Percentiles rank a stretch among this genome's conserved stretches.
These are phyloP conservation scores for Acanthamoeba sp. DNA, from an alignment of 208 protist species.

Conservation along the genomic window DNA sequence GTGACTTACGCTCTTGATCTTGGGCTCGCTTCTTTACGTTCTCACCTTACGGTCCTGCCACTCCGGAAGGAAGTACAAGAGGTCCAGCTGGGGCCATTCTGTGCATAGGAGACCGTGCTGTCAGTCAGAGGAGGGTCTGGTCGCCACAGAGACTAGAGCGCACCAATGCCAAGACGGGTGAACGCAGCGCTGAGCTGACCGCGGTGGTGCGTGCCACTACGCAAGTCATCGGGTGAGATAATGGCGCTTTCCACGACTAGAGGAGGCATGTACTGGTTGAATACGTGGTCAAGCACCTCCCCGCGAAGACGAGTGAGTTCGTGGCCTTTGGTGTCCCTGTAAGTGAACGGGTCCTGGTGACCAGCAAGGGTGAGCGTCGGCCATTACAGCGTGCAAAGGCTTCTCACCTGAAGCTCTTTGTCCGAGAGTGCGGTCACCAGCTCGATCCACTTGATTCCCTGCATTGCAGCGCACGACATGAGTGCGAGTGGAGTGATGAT, in stretches of 20 bases:
- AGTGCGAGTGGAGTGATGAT: too few species aligned
- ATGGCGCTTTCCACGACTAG: background rate
- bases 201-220: constrained; percentile 30
- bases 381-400: too few species aligned
- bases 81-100: constrained; percentile 16
- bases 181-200: constrained; percentile 18
- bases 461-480: too few species aligned
- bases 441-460: background rate
- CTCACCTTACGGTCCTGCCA: background rate
- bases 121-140: too few species aligned
- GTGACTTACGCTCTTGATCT: too few species aligned
- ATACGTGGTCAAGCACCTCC: constrained; percentile 37
- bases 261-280: constrained; percentile 20
- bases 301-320: background rate
- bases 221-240: background rate
- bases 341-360: constrained; percentile 9
- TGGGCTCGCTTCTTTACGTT: too few species aligned
- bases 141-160: too few species aligned
- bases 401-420: background rate
- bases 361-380: too few species aligned
- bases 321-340: constrained; percentile 6
- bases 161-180: constrained; percentile 13
- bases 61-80: constrained; percentile 14
- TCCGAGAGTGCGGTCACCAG: background rate
- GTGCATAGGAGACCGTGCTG: too few species aligned